Percentiles rank a stretch among this genome's conserved stretches.
Conservation (phyloP, 306 rosid genomes). For the Arachis hypogaea region DNA sequence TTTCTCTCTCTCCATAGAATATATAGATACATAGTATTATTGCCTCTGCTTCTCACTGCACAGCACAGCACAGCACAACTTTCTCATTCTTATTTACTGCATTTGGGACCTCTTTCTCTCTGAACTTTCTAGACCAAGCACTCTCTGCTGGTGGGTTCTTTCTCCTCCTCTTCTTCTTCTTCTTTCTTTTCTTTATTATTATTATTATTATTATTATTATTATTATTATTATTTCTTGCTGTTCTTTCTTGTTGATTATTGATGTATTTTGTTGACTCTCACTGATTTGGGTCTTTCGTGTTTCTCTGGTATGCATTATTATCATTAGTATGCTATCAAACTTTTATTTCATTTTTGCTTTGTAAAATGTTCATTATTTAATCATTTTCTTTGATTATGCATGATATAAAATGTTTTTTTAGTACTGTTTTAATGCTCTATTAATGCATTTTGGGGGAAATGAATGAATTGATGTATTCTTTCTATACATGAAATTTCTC, state of each 20-base stretch:
- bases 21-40: slow-evolving; percentile 36
- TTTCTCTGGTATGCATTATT: neutral
- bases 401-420: too few relatives aligned
- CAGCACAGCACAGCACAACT: slow-evolving; percentile 55
- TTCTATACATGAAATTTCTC: neutral
- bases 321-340: neutral
- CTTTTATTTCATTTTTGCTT: neutral
- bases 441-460: too few relatives aligned
- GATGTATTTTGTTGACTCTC: neutral
- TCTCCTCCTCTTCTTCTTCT: neutral
- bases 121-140: slow-evolving; percentile 40
- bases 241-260: neutral
- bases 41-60: slow-evolving; percentile 18
- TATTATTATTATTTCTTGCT: neutral
- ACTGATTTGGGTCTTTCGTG: slow-evolving; percentile 7
- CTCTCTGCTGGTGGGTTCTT: slow-evolving; percentile 47
- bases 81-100: slow-evolving; percentile 47
- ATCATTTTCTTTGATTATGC: too few relatives aligned
- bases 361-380: too few relatives aligned
- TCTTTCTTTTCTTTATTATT: neutral
- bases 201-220: neutral
- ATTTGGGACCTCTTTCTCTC: slow-evolving; percentile 45
- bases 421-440: too few relatives aligned
- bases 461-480: too few relatives aligned
- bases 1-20: neutral